phyloP scores from a whole-genome alignment of 371 early-diverging fungal species.

The Mucor lusitanicus region DNA sequence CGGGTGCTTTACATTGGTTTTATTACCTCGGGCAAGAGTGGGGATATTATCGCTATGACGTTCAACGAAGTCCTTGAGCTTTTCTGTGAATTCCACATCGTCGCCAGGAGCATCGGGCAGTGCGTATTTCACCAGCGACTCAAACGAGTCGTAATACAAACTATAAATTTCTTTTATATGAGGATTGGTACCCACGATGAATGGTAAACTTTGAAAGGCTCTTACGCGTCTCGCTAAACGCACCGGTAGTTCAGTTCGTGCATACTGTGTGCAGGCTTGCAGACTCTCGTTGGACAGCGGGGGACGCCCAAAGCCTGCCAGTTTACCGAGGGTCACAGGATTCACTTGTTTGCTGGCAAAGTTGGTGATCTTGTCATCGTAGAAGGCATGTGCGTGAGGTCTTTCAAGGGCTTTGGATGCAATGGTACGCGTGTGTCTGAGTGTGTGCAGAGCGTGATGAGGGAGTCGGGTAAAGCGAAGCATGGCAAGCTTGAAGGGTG shows the following conservation, averaged over 20 bases:
- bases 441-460: background rate
- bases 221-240: slow-evolving; percentile 81
- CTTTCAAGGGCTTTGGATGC: slow-evolving; percentile 30
- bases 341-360: slow-evolving; percentile 66
- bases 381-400: slow-evolving; percentile 42
- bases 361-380: slow-evolving; percentile 50
- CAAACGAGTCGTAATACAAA: slow-evolving; percentile 83
- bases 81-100: slow-evolving; percentile 61
- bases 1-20: no score
- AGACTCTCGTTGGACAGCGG: slow-evolving; percentile 42
- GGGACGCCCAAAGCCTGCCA: slow-evolving; percentile 72
- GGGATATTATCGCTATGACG: slow-evolving; percentile 86
- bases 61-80: slow-evolving; percentile 71
- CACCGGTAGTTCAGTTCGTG: slow-evolving; percentile 80
- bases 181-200: slow-evolving; percentile 92
- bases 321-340: slow-evolving; percentile 81
- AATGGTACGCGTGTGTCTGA: slow-evolving; percentile 6
- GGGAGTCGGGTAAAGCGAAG: slow-evolving; percentile 8
- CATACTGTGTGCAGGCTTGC: slow-evolving; percentile 64
- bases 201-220: slow-evolving; percentile 84
- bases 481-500: background rate
- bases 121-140: slow-evolving; percentile 62
- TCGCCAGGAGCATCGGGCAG: slow-evolving; percentile 43
- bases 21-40: slow-evolving; percentile 74
- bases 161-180: slow-evolving; percentile 78